phyloP scores from a whole-genome alignment of 2,329 filamentous ascomycete genomes.

The Talaromyces islandicus region DNA sequence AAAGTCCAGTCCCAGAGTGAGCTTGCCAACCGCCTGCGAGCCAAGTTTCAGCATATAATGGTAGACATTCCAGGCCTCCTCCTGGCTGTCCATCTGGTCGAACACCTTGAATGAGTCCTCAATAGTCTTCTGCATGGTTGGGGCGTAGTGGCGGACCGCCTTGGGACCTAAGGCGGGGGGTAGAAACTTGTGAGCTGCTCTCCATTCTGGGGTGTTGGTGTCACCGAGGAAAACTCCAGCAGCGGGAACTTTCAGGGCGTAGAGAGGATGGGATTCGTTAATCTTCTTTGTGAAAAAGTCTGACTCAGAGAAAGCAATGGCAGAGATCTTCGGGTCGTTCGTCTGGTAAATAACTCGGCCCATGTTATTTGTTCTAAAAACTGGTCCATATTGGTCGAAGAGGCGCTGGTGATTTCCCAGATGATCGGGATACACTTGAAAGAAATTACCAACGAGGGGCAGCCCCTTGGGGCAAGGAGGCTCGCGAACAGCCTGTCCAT shows the following conservation, averaged over 20 bases:
- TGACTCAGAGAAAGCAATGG: constrained; percentile 44
- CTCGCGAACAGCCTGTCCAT: constrained; percentile 13
- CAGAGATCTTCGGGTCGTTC: constrained; percentile 45
- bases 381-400: constrained; percentile 48
- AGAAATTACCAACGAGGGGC: constrained; percentile 47
- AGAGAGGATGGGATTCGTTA: constrained; percentile 26
- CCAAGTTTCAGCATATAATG: constrained; percentile 46
- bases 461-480: constrained; percentile 18
- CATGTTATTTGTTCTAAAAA: constrained; percentile 50
- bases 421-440: constrained; percentile 53
- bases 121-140: constrained; percentile 52
- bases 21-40: constrained; percentile 39
- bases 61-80: constrained; percentile 44
- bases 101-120: constrained; percentile 46
- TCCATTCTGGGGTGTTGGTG: constrained; percentile 28
- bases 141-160: constrained; percentile 56
- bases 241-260: constrained; percentile 18
- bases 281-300: constrained; percentile 52
- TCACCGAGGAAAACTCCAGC: constrained; percentile 27
- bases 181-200: constrained; percentile 55
- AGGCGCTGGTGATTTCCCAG: constrained; percentile 52
- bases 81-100: constrained; percentile 43
- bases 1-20: constrained; percentile 41
- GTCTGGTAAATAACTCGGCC: constrained; percentile 26
- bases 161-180: constrained; percentile 55